Conservation (phyloP, 495 filamentous ascomycete genomes). For the Bombardia bombarda region DNA sequence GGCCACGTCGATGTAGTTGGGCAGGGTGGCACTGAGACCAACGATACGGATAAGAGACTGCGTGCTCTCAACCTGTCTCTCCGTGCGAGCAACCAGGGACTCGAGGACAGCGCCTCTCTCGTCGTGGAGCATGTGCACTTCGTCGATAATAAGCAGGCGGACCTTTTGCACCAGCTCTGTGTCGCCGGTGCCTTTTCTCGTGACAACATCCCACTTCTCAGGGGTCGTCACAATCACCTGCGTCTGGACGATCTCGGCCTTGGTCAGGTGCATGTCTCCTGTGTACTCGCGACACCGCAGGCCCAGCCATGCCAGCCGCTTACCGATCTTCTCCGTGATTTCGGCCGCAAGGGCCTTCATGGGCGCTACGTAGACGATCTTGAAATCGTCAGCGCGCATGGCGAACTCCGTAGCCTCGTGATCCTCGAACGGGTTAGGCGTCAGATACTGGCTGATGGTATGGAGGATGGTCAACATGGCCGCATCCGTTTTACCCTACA, state of each 20-base stretch:
- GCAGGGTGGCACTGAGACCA: conserved; percentile 88
- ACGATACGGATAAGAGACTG: conserved; percentile 95
- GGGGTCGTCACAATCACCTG: conserved; percentile 98
- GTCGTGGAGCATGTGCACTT: conserved; percentile 99
- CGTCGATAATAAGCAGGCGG: conserved; percentile 91
- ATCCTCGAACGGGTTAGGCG: conserved; percentile 69
- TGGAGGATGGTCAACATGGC: conserved; percentile 95
- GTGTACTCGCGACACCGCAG: conserved; percentile 86
- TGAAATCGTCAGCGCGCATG: conserved; percentile 81
- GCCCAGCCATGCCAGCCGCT: conserved; percentile 85
- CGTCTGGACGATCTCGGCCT: conserved; percentile 87
- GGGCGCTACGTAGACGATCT: conserved; percentile 95
- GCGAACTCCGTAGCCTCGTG: conserved; percentile 65
- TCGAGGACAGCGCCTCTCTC: conserved; percentile 94
- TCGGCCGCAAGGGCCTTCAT: conserved; percentile 98
- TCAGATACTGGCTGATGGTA: conserved; percentile 74
- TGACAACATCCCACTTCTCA: conserved; percentile 99
- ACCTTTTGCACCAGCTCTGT: conserved; percentile 98
- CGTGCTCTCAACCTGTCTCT: conserved; percentile 95
- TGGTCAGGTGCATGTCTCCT: conserved; percentile 97
- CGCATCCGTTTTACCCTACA: conserved; percentile 98
- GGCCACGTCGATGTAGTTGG: conserved; percentile 93
- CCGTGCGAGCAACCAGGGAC: conserved; percentile 86
- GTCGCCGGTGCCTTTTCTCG: conserved; percentile 91
- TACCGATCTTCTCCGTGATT: conserved; percentile 91